Evolutionary conservation across 2,329 filamentous ascomycete genomes (phyloP), one percentile per base, ranked within the genome.

Genomic region (Claviceps humidiphila): DNA sequence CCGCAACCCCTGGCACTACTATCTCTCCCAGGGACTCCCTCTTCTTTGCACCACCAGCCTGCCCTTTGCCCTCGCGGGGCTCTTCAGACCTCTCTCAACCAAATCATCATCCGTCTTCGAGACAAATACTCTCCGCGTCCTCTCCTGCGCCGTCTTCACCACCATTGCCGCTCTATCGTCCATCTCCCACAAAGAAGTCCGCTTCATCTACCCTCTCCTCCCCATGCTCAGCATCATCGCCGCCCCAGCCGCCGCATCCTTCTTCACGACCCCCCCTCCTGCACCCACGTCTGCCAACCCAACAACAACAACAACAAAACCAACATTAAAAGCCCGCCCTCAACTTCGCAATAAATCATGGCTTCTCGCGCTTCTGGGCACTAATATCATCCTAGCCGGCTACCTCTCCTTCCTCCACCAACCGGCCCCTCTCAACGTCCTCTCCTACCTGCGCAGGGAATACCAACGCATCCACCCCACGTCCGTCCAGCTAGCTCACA

Each of bases 111-210:
- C 71, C 40, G 53, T 63, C 8, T 53, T 64, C 24, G 61, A 71
- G 55, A 58, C 63, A 9, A 67, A 67, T 20, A 60, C 58, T 51
- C 65, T 66, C 63, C 56, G 50, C 64, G 69, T 56, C 39, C 69
- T 90, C 8, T 74, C 81, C 9, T 73, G 74, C 34, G 72, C 80
- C 7, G 74, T 84, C 43, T 56, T 83, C 51, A 67, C 80, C 34
- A 85, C 84, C 53, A 69, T 86, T 9, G 64, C 70, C 1, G 66
- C 74, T 2, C 76, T 97, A 38, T 95, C 88, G 1, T 63, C 87
- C 47, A 87, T 97, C 58, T 82, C 89, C 1, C 93, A 98, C 71
- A 98, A 98, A 67, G 93, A 98, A 74, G 87, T 95, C 60, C 88
- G 93, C 61, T 98, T 98, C 72, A 87, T 97, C 58, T 95, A 95